A percentile compares a stretch with the other conserved stretches of the same genome.
These are phyloP conservation scores for Acacia pycnantha DNA, from an alignment of 331 rosid species.

Conservation along the genomic window DNA sequence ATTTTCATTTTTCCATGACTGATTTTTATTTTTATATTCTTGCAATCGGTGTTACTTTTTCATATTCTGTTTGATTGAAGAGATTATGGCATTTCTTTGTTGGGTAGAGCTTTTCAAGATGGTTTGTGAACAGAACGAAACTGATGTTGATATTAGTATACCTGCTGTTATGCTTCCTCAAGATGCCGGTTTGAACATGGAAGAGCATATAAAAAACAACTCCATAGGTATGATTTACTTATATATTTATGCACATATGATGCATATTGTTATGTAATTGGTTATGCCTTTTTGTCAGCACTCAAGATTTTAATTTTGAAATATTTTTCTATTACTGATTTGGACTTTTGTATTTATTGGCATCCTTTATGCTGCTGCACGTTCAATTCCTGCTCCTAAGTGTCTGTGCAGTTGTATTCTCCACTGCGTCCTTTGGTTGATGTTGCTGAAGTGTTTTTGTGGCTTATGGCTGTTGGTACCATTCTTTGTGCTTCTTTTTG, in stretches of 20 bases:
- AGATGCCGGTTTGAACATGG: conserved; percentile 68
- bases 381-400: conserved; percentile 42
- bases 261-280: not conserved
- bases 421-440: conserved; percentile 88
- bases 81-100: conserved; percentile 12
- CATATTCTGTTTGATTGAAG: not conserved
- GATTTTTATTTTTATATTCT: conserved; percentile 3
- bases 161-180: conserved; percentile 97
- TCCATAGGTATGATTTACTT: conserved; percentile 41
- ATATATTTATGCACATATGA: not conserved
- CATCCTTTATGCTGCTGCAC: conserved; percentile 26
- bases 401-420: conserved; percentile 93
- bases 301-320: not conserved
- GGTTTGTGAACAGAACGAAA: conserved; percentile 81
- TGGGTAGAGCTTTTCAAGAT: conserved; percentile 89
- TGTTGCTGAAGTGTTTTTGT: conserved; percentile 93
- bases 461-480: conserved; percentile 99
- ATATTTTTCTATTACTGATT: conserved; percentile 12
- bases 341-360: conserved; percentile 22
- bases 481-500: conserved; percentile 88
- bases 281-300: not conserved
- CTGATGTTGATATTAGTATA: conserved; percentile 65
- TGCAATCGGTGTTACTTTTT: not conserved
- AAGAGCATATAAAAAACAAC: conserved; percentile 49
- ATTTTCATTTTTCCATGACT: conserved; percentile 1